A percentile compares a stretch with the other conserved stretches of the same genome.
These are phyloP conservation scores for Neurospora cerealis DNA, from an alignment of 495 filamentous ascomycete species.

Conservation along the genomic window DNA sequence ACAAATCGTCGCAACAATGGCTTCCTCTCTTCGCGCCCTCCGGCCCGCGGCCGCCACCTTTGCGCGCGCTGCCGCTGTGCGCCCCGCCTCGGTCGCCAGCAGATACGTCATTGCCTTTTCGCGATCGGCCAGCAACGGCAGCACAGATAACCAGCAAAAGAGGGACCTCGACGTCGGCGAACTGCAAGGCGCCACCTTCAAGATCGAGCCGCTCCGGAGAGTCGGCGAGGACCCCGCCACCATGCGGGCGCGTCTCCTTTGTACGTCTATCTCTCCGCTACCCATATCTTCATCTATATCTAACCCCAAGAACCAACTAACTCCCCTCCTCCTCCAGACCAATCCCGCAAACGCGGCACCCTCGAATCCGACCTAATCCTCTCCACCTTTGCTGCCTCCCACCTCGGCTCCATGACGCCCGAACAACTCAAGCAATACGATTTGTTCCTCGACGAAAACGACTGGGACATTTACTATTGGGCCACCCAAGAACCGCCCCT, in stretches of 20 bases:
- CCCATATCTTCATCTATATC: no score
- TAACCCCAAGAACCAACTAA: no score
- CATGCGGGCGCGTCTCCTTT: conserved; percentile 81
- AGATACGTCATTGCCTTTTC: conserved; percentile 1
- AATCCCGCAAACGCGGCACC: conserved; percentile 92
- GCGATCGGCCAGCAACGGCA: not conserved
- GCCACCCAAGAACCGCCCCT: conserved; percentile 75
- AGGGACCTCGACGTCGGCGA: conserved; percentile 79
- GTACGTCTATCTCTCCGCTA: conserved; percentile 41
- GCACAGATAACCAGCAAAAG: conserved; percentile 7
- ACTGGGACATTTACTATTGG: conserved; percentile 99
- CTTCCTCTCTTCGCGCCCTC: conserved; percentile 1
- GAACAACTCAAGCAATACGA: conserved; percentile 78
- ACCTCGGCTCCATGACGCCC: conserved; percentile 62
- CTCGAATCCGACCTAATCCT: conserved; percentile 93
- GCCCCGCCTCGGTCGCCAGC: not conserved
- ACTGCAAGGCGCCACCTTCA: conserved; percentile 79
- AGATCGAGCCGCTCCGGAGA: conserved; percentile 76
- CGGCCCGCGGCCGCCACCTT: conserved; percentile 4
- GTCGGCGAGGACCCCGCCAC: conserved; percentile 71
- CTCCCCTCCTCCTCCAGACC: conserved; percentile 39
- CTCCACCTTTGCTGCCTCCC: conserved; percentile 81
- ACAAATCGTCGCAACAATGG: not conserved
- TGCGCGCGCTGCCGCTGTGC: conserved; percentile 14
- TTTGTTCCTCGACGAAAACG: conserved; percentile 93